phyloP scores from a whole-genome alignment of 2,329 filamentous ascomycete genomes.

The Drechmeria coniospora region DNA sequence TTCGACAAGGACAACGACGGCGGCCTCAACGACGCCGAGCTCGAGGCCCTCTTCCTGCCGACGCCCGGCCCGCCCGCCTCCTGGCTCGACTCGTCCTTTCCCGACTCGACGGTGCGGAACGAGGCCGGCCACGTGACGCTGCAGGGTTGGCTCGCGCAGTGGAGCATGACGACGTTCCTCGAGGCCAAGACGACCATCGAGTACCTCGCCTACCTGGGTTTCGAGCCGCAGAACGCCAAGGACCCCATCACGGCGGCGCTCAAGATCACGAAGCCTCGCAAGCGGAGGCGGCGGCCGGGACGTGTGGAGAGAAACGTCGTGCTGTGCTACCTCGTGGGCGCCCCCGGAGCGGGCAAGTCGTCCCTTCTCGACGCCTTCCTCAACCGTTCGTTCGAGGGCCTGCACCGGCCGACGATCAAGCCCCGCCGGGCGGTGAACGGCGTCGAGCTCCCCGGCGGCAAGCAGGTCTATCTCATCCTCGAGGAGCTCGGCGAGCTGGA shows the following conservation, averaged over 20 bases:
- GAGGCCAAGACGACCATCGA: slow-evolving; percentile 90
- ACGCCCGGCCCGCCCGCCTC: slow-evolving; percentile 78
- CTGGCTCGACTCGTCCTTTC: slow-evolving; percentile 82
- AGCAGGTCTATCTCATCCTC: slow-evolving; percentile 91
- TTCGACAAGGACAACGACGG: slow-evolving; percentile 98
- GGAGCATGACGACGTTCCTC: slow-evolving; percentile 98
- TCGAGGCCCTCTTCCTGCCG: slow-evolving; percentile 77
- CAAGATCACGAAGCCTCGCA: slow-evolving; percentile 84
- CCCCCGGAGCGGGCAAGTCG: slow-evolving; percentile 77
- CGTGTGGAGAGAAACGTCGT: slow-evolving; percentile 90
- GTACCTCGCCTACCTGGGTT: slow-evolving; percentile 91
- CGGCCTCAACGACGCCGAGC: slow-evolving; percentile 71
- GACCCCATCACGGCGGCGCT: slow-evolving; percentile 69
- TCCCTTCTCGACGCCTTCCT: slow-evolving; percentile 83
- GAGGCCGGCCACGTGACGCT: slow-evolving; percentile 91
- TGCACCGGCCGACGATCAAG: slow-evolving; percentile 89
- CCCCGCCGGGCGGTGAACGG: slow-evolving; percentile 89
- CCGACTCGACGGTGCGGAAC: slow-evolving; percentile 84
- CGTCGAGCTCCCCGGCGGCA: slow-evolving; percentile 87
- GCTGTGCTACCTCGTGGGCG: slow-evolving; percentile 80
- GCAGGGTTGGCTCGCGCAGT: slow-evolving; percentile 95
- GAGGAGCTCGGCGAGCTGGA: slow-evolving; percentile 94
- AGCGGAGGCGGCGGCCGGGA: slow-evolving; percentile 65
- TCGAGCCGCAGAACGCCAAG: slow-evolving; percentile 65
- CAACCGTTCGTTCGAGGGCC: slow-evolving; percentile 66